phyloP scores from a whole-genome alignment of 371 early-diverging fungal species.

The Apophysomyces sp. region DNA sequence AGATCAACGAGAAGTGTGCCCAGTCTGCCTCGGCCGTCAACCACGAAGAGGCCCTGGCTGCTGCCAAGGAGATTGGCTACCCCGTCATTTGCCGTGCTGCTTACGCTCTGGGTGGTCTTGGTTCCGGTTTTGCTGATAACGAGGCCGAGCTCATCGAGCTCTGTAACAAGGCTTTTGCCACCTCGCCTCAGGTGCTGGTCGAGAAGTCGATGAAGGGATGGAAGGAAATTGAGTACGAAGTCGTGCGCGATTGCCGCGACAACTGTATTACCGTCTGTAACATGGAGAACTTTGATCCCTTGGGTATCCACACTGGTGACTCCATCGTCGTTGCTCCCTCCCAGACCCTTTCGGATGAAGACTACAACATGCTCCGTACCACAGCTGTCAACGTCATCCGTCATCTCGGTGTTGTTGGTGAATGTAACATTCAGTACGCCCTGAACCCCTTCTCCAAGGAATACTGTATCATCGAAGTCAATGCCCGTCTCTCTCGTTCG shows the following conservation, averaged over 20 bases:
- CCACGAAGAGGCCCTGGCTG: conserved; percentile 80
- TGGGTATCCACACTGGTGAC: conserved; percentile 97
- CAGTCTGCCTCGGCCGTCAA: conserved; percentile 74
- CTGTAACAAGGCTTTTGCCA: conserved; percentile 82
- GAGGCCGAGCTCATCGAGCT: conserved; percentile 76
- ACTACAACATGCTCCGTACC: conserved; percentile 94
- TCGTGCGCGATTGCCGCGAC: conserved; percentile 88
- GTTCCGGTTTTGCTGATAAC: conserved; percentile 91
- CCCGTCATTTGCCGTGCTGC: conserved; percentile 95
- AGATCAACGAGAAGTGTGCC: conserved; percentile 88
- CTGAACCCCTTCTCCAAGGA: conserved; percentile 90
- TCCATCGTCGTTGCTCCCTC: conserved; percentile 96
- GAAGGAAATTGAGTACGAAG: conserved; percentile 98
- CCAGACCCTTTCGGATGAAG: conserved; percentile 92
- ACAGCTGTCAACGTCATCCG: conserved; percentile 84
- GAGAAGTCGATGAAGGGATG: conserved; percentile 97
- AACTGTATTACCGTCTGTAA: conserved; percentile 98
- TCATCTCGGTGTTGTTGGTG: conserved; percentile 93
- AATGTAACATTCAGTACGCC: conserved; percentile 98
- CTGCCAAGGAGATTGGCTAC: conserved; percentile 85
- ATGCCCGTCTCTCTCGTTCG: conserved; percentile 91
- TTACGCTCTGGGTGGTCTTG: conserved; percentile 92
- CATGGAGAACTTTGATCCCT: conserved; percentile 98
- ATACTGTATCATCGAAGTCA: conserved; percentile 96
- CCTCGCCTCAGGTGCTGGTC: conserved; percentile 90